Conservation (phyloP, 148 eudicot genomes). For the Fagopyrum esculentum region DNA sequence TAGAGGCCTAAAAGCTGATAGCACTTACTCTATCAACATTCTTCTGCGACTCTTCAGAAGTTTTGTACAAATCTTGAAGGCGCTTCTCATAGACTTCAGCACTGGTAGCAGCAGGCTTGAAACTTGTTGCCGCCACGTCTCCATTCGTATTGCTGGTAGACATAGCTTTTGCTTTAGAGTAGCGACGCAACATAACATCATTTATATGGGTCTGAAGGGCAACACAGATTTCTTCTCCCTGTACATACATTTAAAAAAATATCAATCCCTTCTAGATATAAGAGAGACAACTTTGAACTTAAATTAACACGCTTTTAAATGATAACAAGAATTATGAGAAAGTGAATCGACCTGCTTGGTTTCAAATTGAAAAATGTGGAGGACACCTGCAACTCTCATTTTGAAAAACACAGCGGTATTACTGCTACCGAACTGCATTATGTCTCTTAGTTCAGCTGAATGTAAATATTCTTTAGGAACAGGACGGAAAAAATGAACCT, state of each 20-base stretch:
- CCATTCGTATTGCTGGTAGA: slow-evolving; percentile 57
- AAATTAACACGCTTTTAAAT: neutral
- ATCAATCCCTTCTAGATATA: slow-evolving; percentile 10
- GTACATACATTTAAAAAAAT: slow-evolving; percentile 17
- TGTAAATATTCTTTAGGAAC: slow-evolving; percentile 97
- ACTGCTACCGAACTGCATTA: slow-evolving; percentile 99
- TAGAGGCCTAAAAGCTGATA: neutral
- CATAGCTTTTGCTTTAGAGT: slow-evolving; percentile 85
- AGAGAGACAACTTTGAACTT: neutral
- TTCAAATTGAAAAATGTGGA: slow-evolving; percentile 96
- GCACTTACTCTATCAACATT: slow-evolving; percentile 57
- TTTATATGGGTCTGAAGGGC: slow-evolving; percentile 99
- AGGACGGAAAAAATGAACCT: slow-evolving; percentile 99
- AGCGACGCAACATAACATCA: slow-evolving; percentile 98
- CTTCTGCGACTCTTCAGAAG: slow-evolving; percentile 79
- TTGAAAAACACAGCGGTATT: slow-evolving; percentile 96
- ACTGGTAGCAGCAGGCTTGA: slow-evolving; percentile 33
- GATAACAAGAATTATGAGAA: neutral
- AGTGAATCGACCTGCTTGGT: slow-evolving; percentile 77
- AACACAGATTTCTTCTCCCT: slow-evolving; percentile 99
- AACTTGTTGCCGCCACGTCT: slow-evolving; percentile 40
- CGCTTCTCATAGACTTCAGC: slow-evolving; percentile 67
- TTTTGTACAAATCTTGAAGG: slow-evolving; percentile 61
- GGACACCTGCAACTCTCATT: slow-evolving; percentile 99
- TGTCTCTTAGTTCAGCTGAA: slow-evolving; percentile 93